These are phyloP conservation scores for Mrakia blollopis DNA, from an alignment of 768 basidiomycete species.

Conservation along the genomic window DNA sequence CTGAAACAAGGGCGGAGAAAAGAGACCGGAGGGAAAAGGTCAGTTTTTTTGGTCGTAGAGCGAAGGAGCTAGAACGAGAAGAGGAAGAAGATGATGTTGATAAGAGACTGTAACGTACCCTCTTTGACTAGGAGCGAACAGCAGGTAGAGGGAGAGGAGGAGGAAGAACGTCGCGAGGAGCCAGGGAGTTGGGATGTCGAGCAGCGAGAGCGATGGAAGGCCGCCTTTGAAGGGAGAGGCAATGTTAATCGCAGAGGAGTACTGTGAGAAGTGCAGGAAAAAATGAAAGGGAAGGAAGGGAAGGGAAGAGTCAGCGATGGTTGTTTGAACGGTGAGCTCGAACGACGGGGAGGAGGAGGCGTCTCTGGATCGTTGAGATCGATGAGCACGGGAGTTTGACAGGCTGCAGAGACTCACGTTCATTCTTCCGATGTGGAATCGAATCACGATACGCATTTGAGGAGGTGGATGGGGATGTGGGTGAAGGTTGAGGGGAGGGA, in stretches of 20 bases:
- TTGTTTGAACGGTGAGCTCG: not conserved
- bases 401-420: not conserved
- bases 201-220: slow-evolving; percentile 27
- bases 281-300: too few species aligned
- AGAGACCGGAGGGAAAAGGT: not conserved
- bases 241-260: not conserved
- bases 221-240: slow-evolving; percentile 40
- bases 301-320: not conserved
- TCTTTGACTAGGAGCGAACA: not conserved
- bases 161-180: slow-evolving; percentile 20
- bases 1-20: not conserved
- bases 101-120: not conserved
- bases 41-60: not conserved
- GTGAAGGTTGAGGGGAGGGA: not conserved
- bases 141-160: slow-evolving; percentile 1
- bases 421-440: not conserved
- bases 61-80: not conserved
- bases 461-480: not conserved
- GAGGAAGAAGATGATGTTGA: not conserved
- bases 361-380: too few species aligned
- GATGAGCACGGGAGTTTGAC: too few species aligned
- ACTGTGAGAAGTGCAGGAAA: too few species aligned
- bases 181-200: slow-evolving; percentile 38
- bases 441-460: not conserved
- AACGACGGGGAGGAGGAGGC: not conserved